Evolutionary conservation across 1,139 yeast genomes (phyloP), one percentile per base, ranked within the genome.

Genomic region (Lodderomyces pseudojiufengensis): DNA sequence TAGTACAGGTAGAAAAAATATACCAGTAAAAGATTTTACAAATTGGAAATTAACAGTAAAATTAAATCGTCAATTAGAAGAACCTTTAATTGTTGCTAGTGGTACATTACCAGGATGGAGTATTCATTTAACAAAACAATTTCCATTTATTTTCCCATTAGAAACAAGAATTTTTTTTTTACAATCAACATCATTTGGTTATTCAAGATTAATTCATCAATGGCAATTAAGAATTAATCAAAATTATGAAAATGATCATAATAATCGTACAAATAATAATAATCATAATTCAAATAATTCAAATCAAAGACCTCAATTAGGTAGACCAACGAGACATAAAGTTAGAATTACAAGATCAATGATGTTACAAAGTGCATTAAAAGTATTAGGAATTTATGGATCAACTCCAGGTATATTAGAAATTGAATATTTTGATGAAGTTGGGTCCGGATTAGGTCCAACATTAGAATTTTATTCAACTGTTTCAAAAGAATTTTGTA

Each of bases 371-470:
- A 83, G 95, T 46, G 95, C 95, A 0, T 61, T 84, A 32, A 86
- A 86, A 51, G 84, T 90, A 1, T 67, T 92, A 61, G 82, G 78
- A 28, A 65, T 78, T 38, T 84, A 87, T 55, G 95, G 95, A 0
- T 63, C 87, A 0, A 75, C 83, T 12, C 92, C 96, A 0, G 84
- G 88, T 26, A 70, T 86, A 6, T 63, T 92, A 31, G 97, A 92
- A 50, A 81, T 92, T 41, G 97, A 90, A 54, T 92, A 84, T 51
- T 80, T 75, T 47, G 90, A 84, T 49, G 98, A 92, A 55, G 96
- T 76, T n/a, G 98, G 98, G 9, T 83, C 96, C 1, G 98, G 98
- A 0, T 63, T 88, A 35, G 98, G 98, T 0, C 98, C 98, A 2
- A 92, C 98, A 0, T 67, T 90, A 43, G 98, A 92, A 57, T 92